phyloP scores from a whole-genome alignment of 164 flowering plant species.

The Stephania cephalantha region DNA sequence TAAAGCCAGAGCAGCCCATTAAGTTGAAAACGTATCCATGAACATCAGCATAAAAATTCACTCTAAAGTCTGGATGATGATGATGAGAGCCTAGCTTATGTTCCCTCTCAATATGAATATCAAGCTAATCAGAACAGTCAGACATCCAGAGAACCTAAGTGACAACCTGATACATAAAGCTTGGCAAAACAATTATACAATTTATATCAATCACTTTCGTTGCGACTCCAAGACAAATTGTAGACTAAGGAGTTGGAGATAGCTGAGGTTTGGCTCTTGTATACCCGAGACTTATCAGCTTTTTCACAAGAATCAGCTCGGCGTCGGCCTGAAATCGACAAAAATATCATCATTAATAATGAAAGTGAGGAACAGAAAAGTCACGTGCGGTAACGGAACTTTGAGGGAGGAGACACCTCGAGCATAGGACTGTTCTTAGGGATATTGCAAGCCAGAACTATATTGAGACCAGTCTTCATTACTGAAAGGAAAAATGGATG shows the following conservation, averaged over 20 bases:
- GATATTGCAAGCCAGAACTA: slow-evolving; percentile 74
- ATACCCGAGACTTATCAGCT: slow-evolving; percentile 58
- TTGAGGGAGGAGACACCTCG: slow-evolving; percentile 44
- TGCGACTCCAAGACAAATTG: background rate
- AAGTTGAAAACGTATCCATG: no score
- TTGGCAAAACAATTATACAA: background rate
- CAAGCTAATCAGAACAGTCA: no score
- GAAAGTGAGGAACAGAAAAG: background rate
- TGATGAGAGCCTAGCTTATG: no score
- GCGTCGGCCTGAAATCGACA: slow-evolving; percentile 44
- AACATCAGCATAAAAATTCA: no score
- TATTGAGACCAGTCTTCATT: slow-evolving; percentile 62
- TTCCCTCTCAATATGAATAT: no score
- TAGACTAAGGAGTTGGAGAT: background rate
- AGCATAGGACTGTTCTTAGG: slow-evolving; percentile 78
- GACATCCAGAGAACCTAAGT: no score
- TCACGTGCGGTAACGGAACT: background rate
- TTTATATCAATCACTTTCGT: background rate
- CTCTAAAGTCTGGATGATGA: no score
- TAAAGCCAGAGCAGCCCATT: no score
- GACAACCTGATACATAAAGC: background rate
- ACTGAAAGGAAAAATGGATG: slow-evolving; percentile 30
- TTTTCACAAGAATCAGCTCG: slow-evolving; percentile 53
- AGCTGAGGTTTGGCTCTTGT: slow-evolving; percentile 29
- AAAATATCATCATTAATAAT: background rate